Evolutionary conservation across 2,329 filamentous ascomycete species (phyloP), one percentile per base, ranked within the genome.

Genomic region (Sordariomycetes sp.): DNA sequence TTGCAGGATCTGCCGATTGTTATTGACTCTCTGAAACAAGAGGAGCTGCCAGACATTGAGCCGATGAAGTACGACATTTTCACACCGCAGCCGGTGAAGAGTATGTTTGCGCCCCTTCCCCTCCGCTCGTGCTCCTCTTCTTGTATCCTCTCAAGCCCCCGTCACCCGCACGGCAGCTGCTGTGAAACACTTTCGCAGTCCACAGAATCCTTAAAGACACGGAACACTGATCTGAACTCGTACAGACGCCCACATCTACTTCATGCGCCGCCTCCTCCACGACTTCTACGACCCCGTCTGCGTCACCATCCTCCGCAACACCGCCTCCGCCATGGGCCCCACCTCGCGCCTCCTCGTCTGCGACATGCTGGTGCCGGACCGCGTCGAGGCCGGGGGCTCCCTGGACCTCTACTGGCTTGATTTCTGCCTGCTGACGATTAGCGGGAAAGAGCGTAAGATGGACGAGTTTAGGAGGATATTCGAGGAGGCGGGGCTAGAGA

Each of bases 1-100:
- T 56, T 70, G 3, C 68, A 70, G 50, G 69, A 70, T n/a, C 59
- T 70, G 13, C 62, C 66, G 1, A 62, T 64, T n/a, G 68, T 70
- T 20, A 65, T 71, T 22, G 63, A 67, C 57, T 58, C 62, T 1
- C 58, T 68, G 58, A 61, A 59, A 34, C 58, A 60, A 2, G 63
- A 62, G 32, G 64, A 66, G 8, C 57, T 65, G 10, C 60, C 61
- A 0, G 62, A 58, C 15, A 64, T 68, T 54, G 63, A 68, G 42
- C 56, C 62, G 20, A 66, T 66, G 64, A 60, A 60, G 22, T 64
- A 65, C 52, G 64, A 66, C 52, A 62, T 62, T 28, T 64, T 64
- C 45, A 64, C 60, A 0, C 62, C 62, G 17, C 64, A 65, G 55
- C 63, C 65, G 1, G 61, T 65, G 2, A 63, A 65, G 56, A 65